Base-by-base conservation (phyloP, 257 asterid species). In the Salvia miltiorrhiza region DNA sequence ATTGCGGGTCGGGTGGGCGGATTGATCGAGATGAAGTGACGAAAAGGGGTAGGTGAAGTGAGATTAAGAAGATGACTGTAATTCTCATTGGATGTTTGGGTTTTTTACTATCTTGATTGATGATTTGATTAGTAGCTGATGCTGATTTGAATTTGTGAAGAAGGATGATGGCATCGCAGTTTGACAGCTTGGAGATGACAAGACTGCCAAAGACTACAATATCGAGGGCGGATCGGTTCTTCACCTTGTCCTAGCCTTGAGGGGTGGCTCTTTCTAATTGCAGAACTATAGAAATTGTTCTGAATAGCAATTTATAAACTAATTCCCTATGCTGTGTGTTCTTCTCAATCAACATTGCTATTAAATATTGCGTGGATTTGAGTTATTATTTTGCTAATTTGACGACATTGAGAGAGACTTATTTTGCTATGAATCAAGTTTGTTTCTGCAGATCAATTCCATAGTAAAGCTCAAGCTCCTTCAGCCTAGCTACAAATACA, bases 141-240 rank as follows among this genome's bases (percentile, higher is more conserved):
- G 61, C 3, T 55, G 39, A 19, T 60, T 58, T 5, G 23, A 43
- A 43, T 47, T 16, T 60, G 10, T 19, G 55, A 48, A n/a, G 43
- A 63, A 72, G 26, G 35, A 28, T n/a, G n/a, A n/a, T n/a, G n/a
- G n/a, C n/a, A n/a, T n/a, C n/a, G n/a, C n/a, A n/a, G n/a, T n/a
- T n/a, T n/a, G n/a, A n/a, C 96, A 87, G 86, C 88, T 85, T 9
- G 90, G 73, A 64, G 94, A 87, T 79, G 96, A 89, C 85, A 89
- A 85, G 67, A 87, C 90, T 8, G 94, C 96, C 1, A 85, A 86
- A 72, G 96, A 89, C 63, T 89, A 89, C 79, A 87, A 89, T 26
- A 87, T 89, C 1, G 92, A 87, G 71, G 94, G 90, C 26, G 96
- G 96, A 54, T 89, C 96, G 52, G 96, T 89, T 71, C 92, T 89